Base-by-base conservation (phyloP, 257 asterid species). In the Rauvolfia tetraphylla region DNA sequence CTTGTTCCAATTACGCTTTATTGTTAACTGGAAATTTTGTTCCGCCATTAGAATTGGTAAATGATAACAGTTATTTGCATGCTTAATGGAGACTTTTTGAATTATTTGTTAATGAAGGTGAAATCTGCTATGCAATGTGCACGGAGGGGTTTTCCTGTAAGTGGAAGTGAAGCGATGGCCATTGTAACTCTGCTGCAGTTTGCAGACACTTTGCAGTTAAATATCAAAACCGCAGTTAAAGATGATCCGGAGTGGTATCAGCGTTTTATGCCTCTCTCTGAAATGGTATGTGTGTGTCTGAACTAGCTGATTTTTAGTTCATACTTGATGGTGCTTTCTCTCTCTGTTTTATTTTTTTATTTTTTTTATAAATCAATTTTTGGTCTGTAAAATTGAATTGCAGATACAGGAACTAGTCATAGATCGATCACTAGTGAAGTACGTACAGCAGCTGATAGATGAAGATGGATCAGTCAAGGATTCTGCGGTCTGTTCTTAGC, bases 381-480 rank as follows among this genome's bases (percentile, higher is more conserved):
- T 53, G 80, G 29, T 79, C 54, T 68, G 79, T 81, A 68, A 71
- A 41, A 46, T 84, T 79, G 76, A 29, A 56, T 67, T 80, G 85
- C 96, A 95, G 99, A 85, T 95, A 77, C n/a, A 83, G 89, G 97
- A 95, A 76, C 80, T 91, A 63, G 85, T 84, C 33, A 79, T 88
- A 51, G 85, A 83, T 80, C 90, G 76, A 71, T 75, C 97, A 27
- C 77, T 95, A 72, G 78, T 91, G 70, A 92, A 81, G 83, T 89
- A 84, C 74, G 81, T 95, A 79, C 87, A 84, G 80, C 94, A 92
- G 75, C 87, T 92, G 72, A 87, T 95, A 68, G 97, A 91, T 86
- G 97, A 91, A 80, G 99, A 93, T 83, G 99, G 99, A 71, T 90
- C 89, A 41, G 96, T 95, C 76, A 95, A 89, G 87, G 99, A 95